A percentile compares a stretch with the other conserved stretches of the same genome.
phyloP scores from a whole-genome alignment of 2,329 filamentous ascomycete genomes.

The Cadophora sp. region DNA sequence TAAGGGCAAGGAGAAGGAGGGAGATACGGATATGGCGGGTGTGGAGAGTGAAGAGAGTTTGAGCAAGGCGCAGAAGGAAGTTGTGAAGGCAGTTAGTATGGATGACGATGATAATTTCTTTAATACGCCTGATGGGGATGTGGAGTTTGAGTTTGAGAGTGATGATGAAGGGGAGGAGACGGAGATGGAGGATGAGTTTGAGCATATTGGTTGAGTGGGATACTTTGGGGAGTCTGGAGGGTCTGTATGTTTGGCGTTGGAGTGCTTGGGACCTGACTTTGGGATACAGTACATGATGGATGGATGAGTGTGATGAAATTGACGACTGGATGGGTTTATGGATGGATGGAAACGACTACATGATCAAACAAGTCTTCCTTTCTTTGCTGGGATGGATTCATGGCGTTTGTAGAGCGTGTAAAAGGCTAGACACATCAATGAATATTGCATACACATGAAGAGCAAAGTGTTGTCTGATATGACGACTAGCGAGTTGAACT shows the following conservation, averaged over 20 bases:
- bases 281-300: neutral
- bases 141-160: slow-evolving; percentile 16
- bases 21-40: neutral
- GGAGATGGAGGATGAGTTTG: slow-evolving; percentile 19
- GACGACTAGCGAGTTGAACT: neutral
- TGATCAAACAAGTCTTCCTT: neutral
- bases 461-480: neutral
- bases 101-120: slow-evolving; percentile 20
- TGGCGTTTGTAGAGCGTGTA: neutral
- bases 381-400: neutral
- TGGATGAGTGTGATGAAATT: neutral
- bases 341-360: neutral
- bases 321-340: neutral
- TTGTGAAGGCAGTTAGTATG: neutral
- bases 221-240: neutral
- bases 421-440: neutral
- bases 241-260: too few species aligned
- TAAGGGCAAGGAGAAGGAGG: slow-evolving; percentile 1
- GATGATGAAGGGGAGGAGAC: slow-evolving; percentile 20
- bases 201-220: neutral
- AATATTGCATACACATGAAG: neutral
- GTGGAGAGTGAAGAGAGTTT: neutral
- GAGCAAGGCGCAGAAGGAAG: neutral
- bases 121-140: slow-evolving; percentile 8
- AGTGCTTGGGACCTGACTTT: neutral